These are phyloP conservation scores for Phylloporus rhodoxanthus DNA, from an alignment of 768 basidiomycete genomes.

Conservation along the genomic window DNA sequence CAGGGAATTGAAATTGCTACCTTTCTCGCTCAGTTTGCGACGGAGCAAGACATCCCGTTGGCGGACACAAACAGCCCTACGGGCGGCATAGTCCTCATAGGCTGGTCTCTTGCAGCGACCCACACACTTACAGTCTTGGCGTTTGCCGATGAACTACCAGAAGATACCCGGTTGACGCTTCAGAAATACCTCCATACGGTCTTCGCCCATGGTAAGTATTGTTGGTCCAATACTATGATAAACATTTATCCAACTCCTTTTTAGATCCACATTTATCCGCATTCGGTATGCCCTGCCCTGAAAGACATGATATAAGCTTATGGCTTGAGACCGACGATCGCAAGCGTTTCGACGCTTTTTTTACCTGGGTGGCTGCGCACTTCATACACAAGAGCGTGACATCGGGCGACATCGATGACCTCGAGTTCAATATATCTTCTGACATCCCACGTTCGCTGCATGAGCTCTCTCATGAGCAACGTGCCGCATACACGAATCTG, in stretches of 20 bases:
- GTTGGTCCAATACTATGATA: not conserved
- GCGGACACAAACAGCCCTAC: not conserved
- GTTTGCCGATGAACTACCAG: constrained; percentile 11
- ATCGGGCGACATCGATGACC: not conserved
- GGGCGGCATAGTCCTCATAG: constrained; percentile 14
- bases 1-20: constrained; percentile 16
- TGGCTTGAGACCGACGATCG: constrained; percentile 5
- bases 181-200: constrained; percentile 17
- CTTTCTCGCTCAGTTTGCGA: constrained; percentile 15
- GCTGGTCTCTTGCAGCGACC: constrained; percentile 17
- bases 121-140: constrained; percentile 11
- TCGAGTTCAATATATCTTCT: constrained; percentile 10
- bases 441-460: constrained; percentile 2
- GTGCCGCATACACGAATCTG: no score
- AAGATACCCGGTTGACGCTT: constrained; percentile 5
- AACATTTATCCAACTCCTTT: not conserved
- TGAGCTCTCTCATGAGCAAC: not conserved
- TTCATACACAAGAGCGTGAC: constrained; percentile 7
- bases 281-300: constrained; percentile 7
- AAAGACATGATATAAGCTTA: not conserved
- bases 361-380: not conserved
- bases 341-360: constrained; percentile 9
- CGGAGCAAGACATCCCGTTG: constrained; percentile 9
- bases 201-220: constrained; percentile 11
- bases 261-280: constrained; percentile 1